Evolutionary conservation across 2,329 filamentous ascomycete species (phyloP).

Genomic region (Fonsecaea pedrosoi): DNA sequence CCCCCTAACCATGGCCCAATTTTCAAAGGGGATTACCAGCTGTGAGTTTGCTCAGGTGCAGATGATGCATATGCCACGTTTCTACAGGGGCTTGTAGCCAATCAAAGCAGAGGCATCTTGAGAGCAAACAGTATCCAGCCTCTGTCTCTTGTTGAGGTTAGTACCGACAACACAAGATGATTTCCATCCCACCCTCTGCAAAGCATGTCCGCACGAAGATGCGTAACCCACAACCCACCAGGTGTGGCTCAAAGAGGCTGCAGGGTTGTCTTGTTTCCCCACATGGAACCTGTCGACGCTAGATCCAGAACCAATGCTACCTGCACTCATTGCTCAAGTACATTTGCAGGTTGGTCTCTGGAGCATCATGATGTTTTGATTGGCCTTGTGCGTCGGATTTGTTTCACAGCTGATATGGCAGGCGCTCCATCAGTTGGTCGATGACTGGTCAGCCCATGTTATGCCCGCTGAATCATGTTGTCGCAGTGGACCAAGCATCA

Average conservation of each 20-base stretch:
- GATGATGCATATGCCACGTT: slow-evolving; percentile 29
- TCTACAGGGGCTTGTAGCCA: slow-evolving; percentile 25
- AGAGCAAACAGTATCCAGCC: slow-evolving; percentile 32
- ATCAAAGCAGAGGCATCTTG: slow-evolving; percentile 19
- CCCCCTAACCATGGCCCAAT: neutral
- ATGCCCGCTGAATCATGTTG: slow-evolving; percentile 32
- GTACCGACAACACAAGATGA: slow-evolving; percentile 4
- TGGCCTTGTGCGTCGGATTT: slow-evolving; percentile 23
- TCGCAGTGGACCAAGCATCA: slow-evolving; percentile 34
- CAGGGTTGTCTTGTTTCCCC: slow-evolving; percentile 32
- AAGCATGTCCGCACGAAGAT: slow-evolving; percentile 23
- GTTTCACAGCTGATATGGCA: slow-evolving; percentile 37
- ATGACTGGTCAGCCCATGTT: slow-evolving; percentile 32
- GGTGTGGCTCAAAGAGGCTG: slow-evolving; percentile 20
- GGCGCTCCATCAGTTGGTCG: slow-evolving; percentile 22
- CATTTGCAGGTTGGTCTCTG: slow-evolving; percentile 25
- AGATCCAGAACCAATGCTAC: slow-evolving; percentile 31
- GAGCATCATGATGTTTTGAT: slow-evolving; percentile 16
- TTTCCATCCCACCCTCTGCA: slow-evolving; percentile 20
- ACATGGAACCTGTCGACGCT: slow-evolving; percentile 35
- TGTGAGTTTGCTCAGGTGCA: slow-evolving; percentile 28
- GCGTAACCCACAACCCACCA: slow-evolving; percentile 22
- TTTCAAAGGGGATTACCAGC: slow-evolving; percentile 7
- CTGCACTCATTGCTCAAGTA: slow-evolving; percentile 21
- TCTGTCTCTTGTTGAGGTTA: slow-evolving; percentile 20